Evolutionary conservation across 2,329 filamentous ascomycete genomes (phyloP), one percentile per base, ranked within the genome.

Genomic region (Apiospora pterosperma): DNA sequence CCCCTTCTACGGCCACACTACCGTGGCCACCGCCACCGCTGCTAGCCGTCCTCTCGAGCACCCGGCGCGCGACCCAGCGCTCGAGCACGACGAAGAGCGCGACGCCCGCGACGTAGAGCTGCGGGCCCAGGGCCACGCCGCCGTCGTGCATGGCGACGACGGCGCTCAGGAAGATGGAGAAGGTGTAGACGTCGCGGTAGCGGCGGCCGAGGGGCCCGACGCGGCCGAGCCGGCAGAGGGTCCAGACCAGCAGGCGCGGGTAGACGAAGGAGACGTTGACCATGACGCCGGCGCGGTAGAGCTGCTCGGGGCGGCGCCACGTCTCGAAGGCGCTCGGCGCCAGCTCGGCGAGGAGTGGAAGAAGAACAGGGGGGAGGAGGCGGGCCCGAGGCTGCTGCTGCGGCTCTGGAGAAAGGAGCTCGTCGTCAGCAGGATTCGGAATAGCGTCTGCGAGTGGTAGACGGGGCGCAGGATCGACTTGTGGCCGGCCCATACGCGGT

Each of bases 181-280:
- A 52, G 21, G 65, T 62, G 44, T 67, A 67, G 4, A 65, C 59
- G 38, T 58, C 62, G 39, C 38, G 28, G 42, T 67, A 67, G 12
- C 52, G 23, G 12, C 36, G 16, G 23, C 64, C 52, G 14, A 44
- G 41, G 28, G 14, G 25, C 36, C 62, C 31, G 12, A 55, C 19
- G 14, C 63, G 28, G 31, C 34, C 41, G 44, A 65, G 42, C n/a
- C 36, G 41, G n/a, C 44, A 19, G 10, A 48, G 31, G 2, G 39
- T 28, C 48, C 36, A 39, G 58, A 67, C 63, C 6, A 64, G 11
- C 36, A 67, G 42, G 3, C 65, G 63, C 8, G 65, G 65, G 42
- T 67, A 67, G 19, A 67, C 12, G 48, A 64, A 65, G 7, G 55
- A 64, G 19, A 36, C 59, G 48, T 65, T 63, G 61, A 67, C 31